Evolutionary conservation across 345 rosid genomes (phyloP).

Genomic region (Mallotus nudiflorus): DNA sequence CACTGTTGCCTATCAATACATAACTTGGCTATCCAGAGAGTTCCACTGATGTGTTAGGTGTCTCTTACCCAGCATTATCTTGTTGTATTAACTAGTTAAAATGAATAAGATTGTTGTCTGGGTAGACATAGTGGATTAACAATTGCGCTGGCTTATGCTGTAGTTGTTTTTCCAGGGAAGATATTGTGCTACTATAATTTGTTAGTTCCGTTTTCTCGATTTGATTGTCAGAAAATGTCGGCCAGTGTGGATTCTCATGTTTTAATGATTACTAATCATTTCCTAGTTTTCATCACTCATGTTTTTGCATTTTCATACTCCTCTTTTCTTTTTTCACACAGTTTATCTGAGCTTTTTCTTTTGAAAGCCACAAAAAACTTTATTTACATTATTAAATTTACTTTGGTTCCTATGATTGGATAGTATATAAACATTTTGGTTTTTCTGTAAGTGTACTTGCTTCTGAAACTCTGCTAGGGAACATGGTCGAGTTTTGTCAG

Average conservation of each 20-base stretch:
- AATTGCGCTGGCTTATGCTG: too few relatives aligned
- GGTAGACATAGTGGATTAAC: too few relatives aligned
- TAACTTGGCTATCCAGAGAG: neutral
- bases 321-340: neutral
- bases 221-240: neutral
- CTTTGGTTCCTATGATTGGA: neutral
- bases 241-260: neutral
- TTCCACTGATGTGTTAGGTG: neutral
- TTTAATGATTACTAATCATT: neutral
- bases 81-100: neutral
- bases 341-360: neutral
- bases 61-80: neutral
- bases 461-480: slow-evolving; percentile 2
- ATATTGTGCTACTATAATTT: neutral
- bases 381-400: neutral
- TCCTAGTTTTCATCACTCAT: neutral
- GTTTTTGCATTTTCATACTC: neutral
- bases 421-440: neutral
- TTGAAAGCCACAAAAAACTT: neutral
- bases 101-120: neutral
- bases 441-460: neutral
- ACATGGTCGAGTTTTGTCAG: neutral
- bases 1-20: neutral
- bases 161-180: neutral
- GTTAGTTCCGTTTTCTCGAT: neutral